phyloP scores from a whole-genome alignment of 208 protist genomes.

The Blastocrithidia nonstop region DNA sequence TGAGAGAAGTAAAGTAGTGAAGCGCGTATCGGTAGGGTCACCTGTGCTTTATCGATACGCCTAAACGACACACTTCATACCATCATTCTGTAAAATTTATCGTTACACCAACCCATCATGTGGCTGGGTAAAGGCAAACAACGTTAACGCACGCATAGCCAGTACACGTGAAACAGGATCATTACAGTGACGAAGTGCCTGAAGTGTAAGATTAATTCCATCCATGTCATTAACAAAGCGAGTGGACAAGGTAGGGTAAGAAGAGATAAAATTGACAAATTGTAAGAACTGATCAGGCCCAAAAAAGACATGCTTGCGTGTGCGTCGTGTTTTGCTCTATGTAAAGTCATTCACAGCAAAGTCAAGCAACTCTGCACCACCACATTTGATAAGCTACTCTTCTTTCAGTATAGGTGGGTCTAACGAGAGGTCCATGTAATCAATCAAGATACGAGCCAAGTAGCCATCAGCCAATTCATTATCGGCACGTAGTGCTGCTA shows the following conservation, averaged over 20 bases:
- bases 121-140: conserved; percentile 71
- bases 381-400: conserved; percentile 39
- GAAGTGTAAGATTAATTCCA: conserved; percentile 60
- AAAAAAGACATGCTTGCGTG: conserved; percentile 78
- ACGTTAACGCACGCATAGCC: conserved; percentile 51
- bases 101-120: conserved; percentile 67
- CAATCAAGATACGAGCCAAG: conserved; percentile 66
- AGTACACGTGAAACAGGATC: conserved; percentile 64
- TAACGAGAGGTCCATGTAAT: conserved; percentile 81
- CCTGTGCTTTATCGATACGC: conserved; percentile 68
- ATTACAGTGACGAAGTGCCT: conserved; percentile 43
- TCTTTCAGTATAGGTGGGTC: conserved; percentile 52
- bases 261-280: conserved; percentile 59
- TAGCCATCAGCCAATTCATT: conserved; percentile 84
- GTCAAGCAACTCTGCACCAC: conserved; percentile 52
- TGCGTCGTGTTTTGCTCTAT: no score
- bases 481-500: conserved; percentile 68
- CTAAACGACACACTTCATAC: conserved; percentile 51
- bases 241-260: conserved; percentile 47
- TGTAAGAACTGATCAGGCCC: conserved; percentile 71
- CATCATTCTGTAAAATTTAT: conserved; percentile 50
- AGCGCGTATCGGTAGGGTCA: conserved; percentile 79
- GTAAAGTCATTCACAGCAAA: conserved; percentile 76
- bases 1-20: conserved; percentile 64
- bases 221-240: conserved; percentile 59